Base-by-base conservation (phyloP, 352 stramenopile species). In the Phytophthora hibernalis region DNA sequence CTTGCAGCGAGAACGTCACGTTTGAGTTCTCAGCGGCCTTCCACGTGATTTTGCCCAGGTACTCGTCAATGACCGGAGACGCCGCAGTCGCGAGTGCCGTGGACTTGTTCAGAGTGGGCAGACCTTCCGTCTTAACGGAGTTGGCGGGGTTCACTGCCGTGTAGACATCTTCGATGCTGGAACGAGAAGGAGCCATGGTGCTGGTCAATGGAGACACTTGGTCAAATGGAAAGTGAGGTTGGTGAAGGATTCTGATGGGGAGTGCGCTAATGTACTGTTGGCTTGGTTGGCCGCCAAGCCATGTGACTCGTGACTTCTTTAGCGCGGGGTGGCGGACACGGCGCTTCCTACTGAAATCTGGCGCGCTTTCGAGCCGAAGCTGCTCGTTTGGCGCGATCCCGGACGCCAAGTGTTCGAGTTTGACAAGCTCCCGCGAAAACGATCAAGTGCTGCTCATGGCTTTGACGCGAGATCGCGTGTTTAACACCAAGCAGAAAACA, bases 1-100 rank as follows among this genome's bases (percentile, higher is more conserved):
- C 67, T 30, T 75, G 67, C 49, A 71, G 55, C 2, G 67, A 75
- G 54, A 71, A 75, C 50, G 67, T 75, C 55, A 68, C 61, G 54
- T 75, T 75, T 26, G 67, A 75, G 67, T 75, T 75, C 61, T 75
- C 67, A 0, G 67, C 67, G 6, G 61, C 55, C 31, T 71, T 71
- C 67, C 67, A 75, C 20, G 67, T 75, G 33, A 70, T 71, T 28
- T 75, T 75, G 55, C 62, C 61, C 28, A 75, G 55, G 43, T 75
- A 75, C 51, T 75, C 67, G 51, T 75, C 67, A 20, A 75, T 63
- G 28, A 75, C 37, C 8, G 67, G 61, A 9, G 54, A 63, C 2
- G 55, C 40, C 7, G 61, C 54, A 8, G 48, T 70, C 13, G 67
- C 61, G 12, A 75, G 61, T 0, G 43, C 45, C 18, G 44, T 56